Percentiles rank a stretch among this genome's conserved stretches.
Evolutionary conservation across 2,329 filamentous ascomycete species (phyloP).

Genomic region (Cryphonectria radicalis): DNA sequence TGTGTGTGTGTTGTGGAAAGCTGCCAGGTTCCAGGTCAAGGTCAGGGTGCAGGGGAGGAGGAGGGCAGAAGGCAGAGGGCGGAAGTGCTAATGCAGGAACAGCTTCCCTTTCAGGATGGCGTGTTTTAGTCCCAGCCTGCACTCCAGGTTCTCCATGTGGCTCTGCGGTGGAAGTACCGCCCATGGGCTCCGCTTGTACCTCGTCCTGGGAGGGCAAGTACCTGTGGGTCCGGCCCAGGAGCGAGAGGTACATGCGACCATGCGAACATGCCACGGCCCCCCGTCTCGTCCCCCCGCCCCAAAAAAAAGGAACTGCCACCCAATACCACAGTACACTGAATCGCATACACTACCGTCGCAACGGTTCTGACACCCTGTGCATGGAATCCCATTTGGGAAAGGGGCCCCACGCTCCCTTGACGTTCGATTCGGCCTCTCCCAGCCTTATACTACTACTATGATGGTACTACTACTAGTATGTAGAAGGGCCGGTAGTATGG

Average conservation of each 20-base stretch:
- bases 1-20: neutral
- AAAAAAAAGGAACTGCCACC: neutral
- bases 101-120: conserved; percentile 22
- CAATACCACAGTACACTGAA: neutral
- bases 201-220: conserved; percentile 19
- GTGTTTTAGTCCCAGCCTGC: conserved; percentile 27
- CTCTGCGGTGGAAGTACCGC: conserved; percentile 19
- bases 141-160: conserved; percentile 29
- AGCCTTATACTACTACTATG: neutral
- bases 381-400: neutral
- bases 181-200: conserved; percentile 23
- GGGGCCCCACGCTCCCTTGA: neutral
- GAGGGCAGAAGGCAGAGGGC: neutral
- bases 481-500: neutral
- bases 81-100: conserved; percentile 31
- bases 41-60: conserved; percentile 4
- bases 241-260: conserved; percentile 17
- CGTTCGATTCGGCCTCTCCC: conserved; percentile 1
- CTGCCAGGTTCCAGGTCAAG: neutral
- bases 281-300: neutral
- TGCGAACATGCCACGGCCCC: neutral
- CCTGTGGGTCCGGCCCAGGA: conserved; percentile 25
- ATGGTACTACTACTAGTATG: neutral
- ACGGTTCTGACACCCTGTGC: conserved; percentile 15
- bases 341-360: neutral